Base-by-base conservation (phyloP, 2,329 filamentous ascomycete genomes). In the Epichloe sp. region DNA sequence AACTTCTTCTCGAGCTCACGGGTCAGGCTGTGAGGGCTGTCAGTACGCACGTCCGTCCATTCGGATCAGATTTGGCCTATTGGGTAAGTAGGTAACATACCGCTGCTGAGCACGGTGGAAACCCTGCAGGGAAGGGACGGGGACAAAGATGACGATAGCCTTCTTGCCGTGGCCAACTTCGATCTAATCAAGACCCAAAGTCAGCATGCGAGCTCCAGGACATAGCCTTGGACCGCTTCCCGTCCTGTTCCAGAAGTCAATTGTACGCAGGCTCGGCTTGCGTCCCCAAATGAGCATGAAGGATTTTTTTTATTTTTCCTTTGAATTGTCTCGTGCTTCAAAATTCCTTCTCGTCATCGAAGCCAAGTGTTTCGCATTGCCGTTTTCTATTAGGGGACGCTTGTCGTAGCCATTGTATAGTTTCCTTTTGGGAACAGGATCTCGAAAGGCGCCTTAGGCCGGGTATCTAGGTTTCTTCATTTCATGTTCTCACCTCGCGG, bases 1-100 rank as follows among this genome's bases (percentile, higher is more conserved):
- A 98, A 98, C 82, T 98, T 98, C 89, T 98, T 98, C 86, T 98
- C 93, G 71, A 98, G 90, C 83, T 98, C 93, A 78, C 93, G 93
- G 76, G 93, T 98, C 71, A 98, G 85, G 72, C 91, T 97, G 53
- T 4, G 3, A n/a, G n/a, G n/a, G 2, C 5, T 23, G 36, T 43
- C 21, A 46, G 40, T 36, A 19, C n/a, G 3, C 23, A 34, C 4
- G 17, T 12, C 40, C 7, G 17, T 12, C 40, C 15, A 19, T 42
- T 4, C 2, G 17, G 4, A 17, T 17, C n/a, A 42, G 4, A 4
- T 10, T 12, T 5, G 3, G 3, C 19, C 34, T 4, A 3, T 23
- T 8, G 17, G 3, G 1, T 46, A 1, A 23, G 23, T 23, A 4
- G 26, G 38, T 53, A 58, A 74, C 85, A 76, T 90, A 97, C 91